A percentile compares a stretch with the other conserved stretches of the same genome.
phyloP scores from a whole-genome alignment of 2,329 filamentous ascomycete species.

The Eutypa lata region DNA sequence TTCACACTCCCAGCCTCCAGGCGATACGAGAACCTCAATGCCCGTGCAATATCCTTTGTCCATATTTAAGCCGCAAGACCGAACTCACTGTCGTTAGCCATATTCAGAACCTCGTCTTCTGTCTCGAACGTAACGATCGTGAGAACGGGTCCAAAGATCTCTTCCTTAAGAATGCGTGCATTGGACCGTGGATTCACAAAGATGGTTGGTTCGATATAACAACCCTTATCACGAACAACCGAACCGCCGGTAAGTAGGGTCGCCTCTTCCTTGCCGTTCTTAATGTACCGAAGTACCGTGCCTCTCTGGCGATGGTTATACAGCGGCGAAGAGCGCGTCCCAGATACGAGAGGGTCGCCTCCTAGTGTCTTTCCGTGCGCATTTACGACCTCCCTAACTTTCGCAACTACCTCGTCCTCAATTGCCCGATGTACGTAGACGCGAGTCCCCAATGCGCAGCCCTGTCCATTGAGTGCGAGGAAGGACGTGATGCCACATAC shows the following conservation, averaged over 20 bases:
- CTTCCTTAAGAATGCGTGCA: slow-evolving; percentile 10
- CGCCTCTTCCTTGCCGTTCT: neutral
- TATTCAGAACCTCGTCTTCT: slow-evolving; percentile 60
- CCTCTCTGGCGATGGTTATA: slow-evolving; percentile 2
- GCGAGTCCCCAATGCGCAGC: neutral
- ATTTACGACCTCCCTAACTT: neutral
- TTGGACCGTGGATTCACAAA: slow-evolving; percentile 9
- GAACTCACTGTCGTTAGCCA: slow-evolving; percentile 61
- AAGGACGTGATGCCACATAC: neutral
- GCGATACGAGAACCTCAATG: neutral
- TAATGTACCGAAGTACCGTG: neutral
- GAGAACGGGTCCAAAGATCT: slow-evolving; percentile 16
- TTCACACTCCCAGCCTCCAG: neutral
- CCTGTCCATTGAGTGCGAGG: slow-evolving; percentile 1
- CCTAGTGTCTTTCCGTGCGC: neutral
- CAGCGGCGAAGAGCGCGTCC: slow-evolving; percentile 1
- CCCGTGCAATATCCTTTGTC: slow-evolving; percentile 54
- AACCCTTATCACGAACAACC: slow-evolving; percentile 6
- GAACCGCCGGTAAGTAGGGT: neutral
- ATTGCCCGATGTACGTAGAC: neutral
- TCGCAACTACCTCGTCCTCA: neutral
- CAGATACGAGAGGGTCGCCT: neutral
- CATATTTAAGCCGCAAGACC: slow-evolving; percentile 64
- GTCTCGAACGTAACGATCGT: slow-evolving; percentile 61
- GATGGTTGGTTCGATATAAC: slow-evolving; percentile 11